Conservation (phyloP, 352 stramenopile genomes). For the Phytopythium litorale region DNA sequence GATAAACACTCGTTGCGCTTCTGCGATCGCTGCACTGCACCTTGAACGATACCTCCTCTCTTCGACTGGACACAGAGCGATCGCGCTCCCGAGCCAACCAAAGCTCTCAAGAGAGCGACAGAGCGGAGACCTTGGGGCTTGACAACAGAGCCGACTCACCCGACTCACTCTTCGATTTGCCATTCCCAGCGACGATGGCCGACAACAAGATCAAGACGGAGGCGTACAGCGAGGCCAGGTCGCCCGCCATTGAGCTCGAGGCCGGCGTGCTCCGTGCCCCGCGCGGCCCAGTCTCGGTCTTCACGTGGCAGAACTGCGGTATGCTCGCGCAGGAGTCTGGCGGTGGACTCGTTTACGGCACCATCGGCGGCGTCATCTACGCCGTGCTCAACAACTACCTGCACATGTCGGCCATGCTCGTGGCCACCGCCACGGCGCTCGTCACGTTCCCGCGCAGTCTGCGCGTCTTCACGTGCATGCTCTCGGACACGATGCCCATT, state of each 20-base stretch:
- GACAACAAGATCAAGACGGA: constrained; percentile 25
- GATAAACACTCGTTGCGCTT: background rate
- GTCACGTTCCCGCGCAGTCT: constrained; percentile 48
- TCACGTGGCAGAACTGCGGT: constrained; percentile 38
- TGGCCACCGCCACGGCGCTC: constrained; percentile 43
- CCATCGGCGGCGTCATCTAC: constrained; percentile 45
- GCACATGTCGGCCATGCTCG: constrained; percentile 49
- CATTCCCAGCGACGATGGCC: constrained; percentile 3
- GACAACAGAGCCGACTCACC: background rate
- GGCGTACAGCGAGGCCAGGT: constrained; percentile 26
- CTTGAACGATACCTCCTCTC: background rate
- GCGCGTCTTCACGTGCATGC: constrained; percentile 61
- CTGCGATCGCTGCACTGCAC: background rate
- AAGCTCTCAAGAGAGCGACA: background rate
- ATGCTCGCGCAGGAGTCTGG: constrained; percentile 38
- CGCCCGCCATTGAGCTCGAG: constrained; percentile 22
- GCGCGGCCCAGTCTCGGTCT: constrained; percentile 35
- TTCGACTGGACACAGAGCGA: background rate
- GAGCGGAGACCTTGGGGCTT: background rate
- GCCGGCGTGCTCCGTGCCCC: constrained; percentile 25
- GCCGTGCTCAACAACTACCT: constrained; percentile 61
- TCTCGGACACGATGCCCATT: constrained; percentile 77
- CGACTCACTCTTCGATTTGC: background rate
- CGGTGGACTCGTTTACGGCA: constrained; percentile 47
- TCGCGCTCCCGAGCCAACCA: background rate